Conservation (phyloP, 2,329 filamentous ascomycete genomes). For the Stagonosporopsis cucurbitacearum region DNA sequence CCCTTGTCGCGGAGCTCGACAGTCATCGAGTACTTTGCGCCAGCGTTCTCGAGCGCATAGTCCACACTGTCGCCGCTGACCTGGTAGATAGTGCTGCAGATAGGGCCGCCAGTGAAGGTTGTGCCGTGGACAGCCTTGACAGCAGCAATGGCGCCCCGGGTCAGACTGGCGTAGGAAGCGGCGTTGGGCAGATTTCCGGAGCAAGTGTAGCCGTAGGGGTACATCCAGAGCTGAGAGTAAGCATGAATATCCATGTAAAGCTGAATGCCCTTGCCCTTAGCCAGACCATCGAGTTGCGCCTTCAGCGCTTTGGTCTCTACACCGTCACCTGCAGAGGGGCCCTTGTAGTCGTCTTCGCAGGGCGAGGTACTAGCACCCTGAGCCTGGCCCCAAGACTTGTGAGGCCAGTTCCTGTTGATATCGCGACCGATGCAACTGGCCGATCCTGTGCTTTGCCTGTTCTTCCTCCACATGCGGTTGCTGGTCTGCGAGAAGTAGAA, state of each 20-base stretch:
- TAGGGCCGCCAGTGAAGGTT: constrained; percentile 52
- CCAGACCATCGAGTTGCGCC: constrained; percentile 55
- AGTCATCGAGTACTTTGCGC: constrained; percentile 55
- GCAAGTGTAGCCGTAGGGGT: constrained; percentile 67
- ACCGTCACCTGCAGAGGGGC: constrained; percentile 42
- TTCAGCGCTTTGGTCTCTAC: constrained; percentile 53
- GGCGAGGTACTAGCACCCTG: constrained; percentile 45
- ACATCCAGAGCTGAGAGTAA: constrained; percentile 59
- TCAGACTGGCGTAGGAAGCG: constrained; percentile 58
- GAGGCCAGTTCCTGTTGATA: constrained; percentile 52
- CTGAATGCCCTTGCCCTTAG: constrained; percentile 59
- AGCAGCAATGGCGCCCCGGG: constrained; percentile 57
- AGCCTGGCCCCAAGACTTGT: constrained; percentile 39
- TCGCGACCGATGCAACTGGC: constrained; percentile 47
- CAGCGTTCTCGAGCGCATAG: constrained; percentile 52
- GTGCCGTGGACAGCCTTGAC: constrained; percentile 63
- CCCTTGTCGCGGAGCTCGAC: constrained; percentile 60
- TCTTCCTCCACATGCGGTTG: constrained; percentile 51
- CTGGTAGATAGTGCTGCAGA: constrained; percentile 68
- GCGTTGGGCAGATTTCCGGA: constrained; percentile 55
- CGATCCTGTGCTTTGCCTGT: constrained; percentile 40
- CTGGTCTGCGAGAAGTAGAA: constrained; percentile 49
- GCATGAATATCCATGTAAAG: constrained; percentile 71
- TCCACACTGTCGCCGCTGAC: constrained; percentile 57
- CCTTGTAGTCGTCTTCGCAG: constrained; percentile 48